Evolutionary conservation across 192 early-diverging fungal species (phyloP), one percentile per base, ranked within the genome.

Genomic region (Jimgerdemannia lactiflua): DNA sequence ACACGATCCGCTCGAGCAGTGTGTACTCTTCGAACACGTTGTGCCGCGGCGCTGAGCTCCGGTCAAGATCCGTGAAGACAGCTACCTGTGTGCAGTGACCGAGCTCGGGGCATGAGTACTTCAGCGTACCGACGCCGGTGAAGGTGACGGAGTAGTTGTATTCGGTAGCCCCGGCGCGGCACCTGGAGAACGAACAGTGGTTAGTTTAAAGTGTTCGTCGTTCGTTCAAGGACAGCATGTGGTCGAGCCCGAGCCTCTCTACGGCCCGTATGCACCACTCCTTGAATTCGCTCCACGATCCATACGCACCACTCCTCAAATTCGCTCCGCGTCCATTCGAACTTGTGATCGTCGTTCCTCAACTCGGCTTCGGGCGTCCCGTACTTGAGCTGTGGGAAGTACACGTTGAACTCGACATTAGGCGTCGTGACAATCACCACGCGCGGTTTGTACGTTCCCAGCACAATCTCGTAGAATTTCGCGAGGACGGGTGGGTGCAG

Each of bases 321-420:
- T 77, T 96, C 89, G 20, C 75, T 76, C 9, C 95, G 86, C n/a
- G 95, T 96, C 97, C 97, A 98, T 84, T 98, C 97, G 81, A 97
- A 98, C 69, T 90, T 91, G 82, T 98, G 97, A 81, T 98, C 97
- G 49, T 85, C 86, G 77, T 97, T 89, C 43, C 97, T 86, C 67
- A 95, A 89, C 14, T 66, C 77, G 4, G 89, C 78, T 0, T 89
- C 78, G 1, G 83, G 81, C 9, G 90, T 91, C 44, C 93, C 94
- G 78, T 94, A 94, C 40, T 82, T 82, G 70, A 97, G 89, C 4
- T 89, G 75, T 0, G 92, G 91, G 75, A 97, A 98, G 75, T 94
- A 82, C 43, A 93, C 83, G 75, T 98, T 98, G 81, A 95, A 98
- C 78, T 98, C 97, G 29, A 89, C 93, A 77, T 98, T 98, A 3